Conservation (phyloP, 192 early-diverging fungal species). For the Gigaspora rosea region DNA sequence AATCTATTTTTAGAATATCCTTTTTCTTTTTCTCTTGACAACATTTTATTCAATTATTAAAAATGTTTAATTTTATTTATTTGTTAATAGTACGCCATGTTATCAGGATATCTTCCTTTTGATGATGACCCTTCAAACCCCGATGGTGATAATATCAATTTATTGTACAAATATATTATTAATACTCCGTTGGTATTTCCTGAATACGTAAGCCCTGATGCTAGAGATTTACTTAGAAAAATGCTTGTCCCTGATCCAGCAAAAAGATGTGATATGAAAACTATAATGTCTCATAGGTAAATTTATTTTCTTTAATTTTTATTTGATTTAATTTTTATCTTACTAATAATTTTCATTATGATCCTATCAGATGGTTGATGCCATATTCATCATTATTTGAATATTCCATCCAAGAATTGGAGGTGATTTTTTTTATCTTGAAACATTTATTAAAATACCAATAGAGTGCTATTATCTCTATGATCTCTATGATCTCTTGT, state of each 20-base stretch:
- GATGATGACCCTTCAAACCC: constrained; percentile 90
- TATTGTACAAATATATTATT: constrained; percentile 83
- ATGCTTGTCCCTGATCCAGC: constrained; percentile 93
- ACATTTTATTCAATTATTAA: neutral
- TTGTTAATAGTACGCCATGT: constrained; percentile 73
- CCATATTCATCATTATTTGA: constrained; percentile 55
- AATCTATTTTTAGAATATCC: constrained; percentile 8
- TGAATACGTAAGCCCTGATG: constrained; percentile 74
- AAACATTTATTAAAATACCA: neutral
- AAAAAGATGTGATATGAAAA: constrained; percentile 69
- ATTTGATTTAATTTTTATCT: neutral
- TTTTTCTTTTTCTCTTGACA: neutral
- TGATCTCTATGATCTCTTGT: no score
- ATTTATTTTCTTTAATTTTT: no score
- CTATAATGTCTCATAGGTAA: constrained; percentile 73
- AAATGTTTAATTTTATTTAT: neutral
- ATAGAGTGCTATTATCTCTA: no score
- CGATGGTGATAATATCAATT: constrained; percentile 87
- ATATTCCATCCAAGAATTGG: constrained; percentile 39
- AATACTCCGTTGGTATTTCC: constrained; percentile 84
- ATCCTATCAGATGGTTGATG: constrained; percentile 50
- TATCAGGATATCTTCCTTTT: constrained; percentile 86
- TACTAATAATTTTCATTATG: neutral
- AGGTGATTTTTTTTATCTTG: constrained; percentile 27
- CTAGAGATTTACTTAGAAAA: constrained; percentile 76